Conservation (phyloP, 306 rosid genomes). For the Crataegus laevigata region DNA sequence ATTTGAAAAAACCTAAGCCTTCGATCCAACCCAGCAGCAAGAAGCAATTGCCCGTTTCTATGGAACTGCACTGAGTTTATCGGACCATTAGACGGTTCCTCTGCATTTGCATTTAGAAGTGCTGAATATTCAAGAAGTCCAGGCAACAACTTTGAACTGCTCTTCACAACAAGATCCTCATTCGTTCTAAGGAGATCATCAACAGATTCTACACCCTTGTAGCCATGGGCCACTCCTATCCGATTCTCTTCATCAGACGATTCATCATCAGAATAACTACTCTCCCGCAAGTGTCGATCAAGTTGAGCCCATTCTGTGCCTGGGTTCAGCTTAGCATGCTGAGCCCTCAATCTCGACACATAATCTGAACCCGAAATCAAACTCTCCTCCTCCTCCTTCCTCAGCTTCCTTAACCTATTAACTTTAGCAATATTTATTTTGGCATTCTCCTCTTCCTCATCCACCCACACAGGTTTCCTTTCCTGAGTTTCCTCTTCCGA, state of each 20-base stretch:
- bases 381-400: conserved; percentile 73
- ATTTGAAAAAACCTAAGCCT: conserved; percentile 76
- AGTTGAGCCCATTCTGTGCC: conserved; percentile 74
- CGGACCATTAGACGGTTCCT: conserved; percentile 63
- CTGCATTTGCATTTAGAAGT: conserved; percentile 67
- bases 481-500: conserved; percentile 27
- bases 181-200: conserved; percentile 65
- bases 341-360: conserved; percentile 85
- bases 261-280: conserved; percentile 45
- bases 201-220: conserved; percentile 35
- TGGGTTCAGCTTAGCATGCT: conserved; percentile 72
- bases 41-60: conserved; percentile 73
- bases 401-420: conserved; percentile 73
- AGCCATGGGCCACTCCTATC: conserved; percentile 32
- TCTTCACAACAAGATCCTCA: conserved; percentile 70
- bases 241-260: conserved; percentile 62
- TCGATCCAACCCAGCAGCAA: conserved; percentile 71
- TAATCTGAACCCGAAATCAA: conserved; percentile 67
- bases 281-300: conserved; percentile 28
- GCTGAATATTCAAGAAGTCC: conserved; percentile 65
- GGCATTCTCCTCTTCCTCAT: conserved; percentile 70
- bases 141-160: conserved; percentile 55
- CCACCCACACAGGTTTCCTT: conserved; percentile 80
- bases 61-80: conserved; percentile 83
- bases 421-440: conserved; percentile 54